Base-by-base conservation (phyloP, 164 flowering plant genomes). In the Sextonia rubra region DNA sequence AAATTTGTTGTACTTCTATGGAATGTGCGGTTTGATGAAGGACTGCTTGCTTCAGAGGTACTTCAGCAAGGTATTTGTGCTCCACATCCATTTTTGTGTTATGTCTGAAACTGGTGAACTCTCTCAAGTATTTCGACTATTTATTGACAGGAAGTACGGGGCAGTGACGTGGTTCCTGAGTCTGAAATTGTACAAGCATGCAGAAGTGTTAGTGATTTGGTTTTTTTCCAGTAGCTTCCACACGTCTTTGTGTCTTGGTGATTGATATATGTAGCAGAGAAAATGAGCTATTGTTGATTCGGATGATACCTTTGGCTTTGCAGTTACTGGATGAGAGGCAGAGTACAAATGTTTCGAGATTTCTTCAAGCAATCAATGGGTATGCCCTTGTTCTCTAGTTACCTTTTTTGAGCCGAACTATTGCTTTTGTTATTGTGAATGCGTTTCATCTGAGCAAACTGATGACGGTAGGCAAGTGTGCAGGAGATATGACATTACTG, bases 401-500 rank as follows among this genome's bases (percentile, higher is more conserved):
- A 12, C 12, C 69, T 66, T 4, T 6, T 3, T 37, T 66, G 3
- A 17, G 49, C 69, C 12, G 44, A 66, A 12, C 44, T 15, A 23
- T 22, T 24, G 0, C 22, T 3, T 61, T 22, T 24, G 1, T 61
- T 12, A 22, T 24, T 61, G 64, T 61, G 25, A n/a, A 61, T 37
- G 24, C 37, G 37, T 37, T 52, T 11, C 52, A 64, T 37, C 37
- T 32, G 14, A 20, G 20, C 52, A 22, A 37, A n/a, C 24, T 66
- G 26, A 37, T 37, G 18, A 44, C n/a, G 69, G 12, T 24, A 76
- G 18, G 20, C 44, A 47, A 49, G 22, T 56, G 65, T 78, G 69
- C 89, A 92, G 98, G 88, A 89, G 99, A 78, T 85, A 81, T 15
- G 98, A 95, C 82, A 76, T 93, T 23, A 89, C 86, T n/a, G 85